Evolutionary conservation across 768 basidiomycete genomes (phyloP).

Genomic region (Hygrophoropsis aurantiaca): DNA sequence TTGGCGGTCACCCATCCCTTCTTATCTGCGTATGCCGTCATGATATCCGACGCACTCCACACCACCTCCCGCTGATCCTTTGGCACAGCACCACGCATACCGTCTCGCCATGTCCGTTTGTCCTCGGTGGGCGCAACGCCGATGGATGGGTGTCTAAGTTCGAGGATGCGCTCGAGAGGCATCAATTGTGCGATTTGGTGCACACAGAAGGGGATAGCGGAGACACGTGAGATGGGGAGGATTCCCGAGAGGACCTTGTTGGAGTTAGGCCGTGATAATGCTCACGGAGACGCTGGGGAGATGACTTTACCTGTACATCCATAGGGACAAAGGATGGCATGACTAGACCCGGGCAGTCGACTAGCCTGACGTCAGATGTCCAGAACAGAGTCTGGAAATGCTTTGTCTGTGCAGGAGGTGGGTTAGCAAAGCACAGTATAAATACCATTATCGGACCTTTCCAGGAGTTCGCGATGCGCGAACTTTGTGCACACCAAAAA

Average conservation of each 20-base stretch:
- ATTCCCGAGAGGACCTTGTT: conserved; percentile 65
- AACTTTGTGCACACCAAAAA: conserved; percentile 79
- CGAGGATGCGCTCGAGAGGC: conserved; percentile 74
- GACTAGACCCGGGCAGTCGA: conserved; percentile 95
- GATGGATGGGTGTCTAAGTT: conserved; percentile 51
- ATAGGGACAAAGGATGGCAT: conserved; percentile 82
- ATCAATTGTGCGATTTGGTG: conserved; percentile 63
- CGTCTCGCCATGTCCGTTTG: conserved; percentile 80
- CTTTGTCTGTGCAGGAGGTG: conserved; percentile 63
- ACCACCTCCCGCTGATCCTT: conserved; percentile 16
- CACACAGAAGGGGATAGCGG: conserved; percentile 84
- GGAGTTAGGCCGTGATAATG: neutral
- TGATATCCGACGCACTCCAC: conserved; percentile 89
- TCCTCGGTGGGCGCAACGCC: conserved; percentile 42
- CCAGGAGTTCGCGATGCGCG: conserved; percentile 85
- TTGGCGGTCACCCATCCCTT: conserved; percentile 91
- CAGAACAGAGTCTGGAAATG: conserved; percentile 94
- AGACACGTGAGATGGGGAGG: conserved; percentile 78
- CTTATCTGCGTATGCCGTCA: conserved; percentile 71
- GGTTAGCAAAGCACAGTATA: neutral
- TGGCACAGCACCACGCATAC: conserved; percentile 29
- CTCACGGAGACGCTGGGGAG: neutral
- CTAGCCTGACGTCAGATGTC: conserved; percentile 82
- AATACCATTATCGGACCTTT: too few species aligned
- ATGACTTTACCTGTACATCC: conserved; percentile 68